phyloP scores from a whole-genome alignment of 2,329 filamentous ascomycete genomes.

The Phialophora tarda region DNA sequence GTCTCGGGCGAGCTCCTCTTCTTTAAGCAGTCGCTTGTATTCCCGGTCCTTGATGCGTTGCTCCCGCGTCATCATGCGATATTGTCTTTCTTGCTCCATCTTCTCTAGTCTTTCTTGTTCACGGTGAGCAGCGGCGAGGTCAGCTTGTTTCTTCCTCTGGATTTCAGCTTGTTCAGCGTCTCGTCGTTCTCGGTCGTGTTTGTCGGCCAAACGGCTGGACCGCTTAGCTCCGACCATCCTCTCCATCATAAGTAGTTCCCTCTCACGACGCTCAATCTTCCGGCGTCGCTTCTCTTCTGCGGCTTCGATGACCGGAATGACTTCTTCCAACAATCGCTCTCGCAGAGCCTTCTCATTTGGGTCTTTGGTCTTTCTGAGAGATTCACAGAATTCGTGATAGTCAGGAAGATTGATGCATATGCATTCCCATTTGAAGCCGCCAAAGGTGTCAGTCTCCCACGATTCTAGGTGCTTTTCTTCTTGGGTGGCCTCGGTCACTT shows the following conservation, averaged over 20 bases:
- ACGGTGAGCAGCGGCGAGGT: constrained; percentile 66
- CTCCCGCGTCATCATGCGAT: constrained; percentile 81
- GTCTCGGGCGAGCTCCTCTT: constrained; percentile 79
- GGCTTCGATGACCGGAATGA: constrained; percentile 83
- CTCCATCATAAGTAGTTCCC: constrained; percentile 78
- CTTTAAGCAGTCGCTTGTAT: constrained; percentile 77
- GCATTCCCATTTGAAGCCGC: constrained; percentile 87
- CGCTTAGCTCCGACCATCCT: constrained; percentile 93
- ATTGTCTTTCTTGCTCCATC: constrained; percentile 75
- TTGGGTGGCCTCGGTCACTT: constrained; percentile 42
- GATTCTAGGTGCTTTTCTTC: constrained; percentile 47
- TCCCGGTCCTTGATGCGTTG: constrained; percentile 86
- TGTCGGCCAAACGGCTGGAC: constrained; percentile 85
- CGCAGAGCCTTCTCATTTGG: constrained; percentile 81
- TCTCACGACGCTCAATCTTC: constrained; percentile 76
- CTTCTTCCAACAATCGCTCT: constrained; percentile 73
- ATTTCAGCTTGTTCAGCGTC: constrained; percentile 74
- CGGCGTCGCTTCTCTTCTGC: constrained; percentile 71
- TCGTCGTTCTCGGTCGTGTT: constrained; percentile 76
- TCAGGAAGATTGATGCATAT: constrained; percentile 81
- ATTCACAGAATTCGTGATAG: constrained; percentile 72
- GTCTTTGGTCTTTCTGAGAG: constrained; percentile 77
- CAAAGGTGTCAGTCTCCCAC: constrained; percentile 67
- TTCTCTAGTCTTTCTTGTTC: constrained; percentile 67
- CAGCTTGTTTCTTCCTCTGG: constrained; percentile 67